Evolutionary conservation across 441 rosid species (phyloP).

Genomic region (Corymbia citriodora): DNA sequence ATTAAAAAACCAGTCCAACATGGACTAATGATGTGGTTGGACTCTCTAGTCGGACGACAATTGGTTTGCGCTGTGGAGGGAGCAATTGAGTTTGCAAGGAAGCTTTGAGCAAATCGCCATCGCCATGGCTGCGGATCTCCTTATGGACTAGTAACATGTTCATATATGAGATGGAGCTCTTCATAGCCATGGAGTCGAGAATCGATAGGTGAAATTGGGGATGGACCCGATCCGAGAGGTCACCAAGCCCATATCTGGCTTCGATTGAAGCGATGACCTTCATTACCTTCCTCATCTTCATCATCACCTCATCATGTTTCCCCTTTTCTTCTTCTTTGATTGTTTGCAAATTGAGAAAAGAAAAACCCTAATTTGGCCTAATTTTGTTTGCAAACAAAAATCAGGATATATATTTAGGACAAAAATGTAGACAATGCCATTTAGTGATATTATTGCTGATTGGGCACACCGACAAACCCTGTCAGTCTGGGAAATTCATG

Average conservation of each 20-base stretch:
- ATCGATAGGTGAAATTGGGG: neutral
- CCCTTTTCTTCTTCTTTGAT: neutral
- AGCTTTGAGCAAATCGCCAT: neutral
- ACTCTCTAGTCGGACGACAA: neutral
- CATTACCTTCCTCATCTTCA: neutral
- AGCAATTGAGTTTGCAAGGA: neutral
- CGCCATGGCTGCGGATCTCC: neutral
- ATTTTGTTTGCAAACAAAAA: neutral
- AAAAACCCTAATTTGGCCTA: neutral
- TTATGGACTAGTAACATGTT: neutral
- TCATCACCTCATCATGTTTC: neutral
- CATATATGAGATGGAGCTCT: neutral
- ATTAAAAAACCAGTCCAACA: neutral
- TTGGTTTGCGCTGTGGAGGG: neutral
- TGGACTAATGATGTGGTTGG: neutral
- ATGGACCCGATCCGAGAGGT: neutral
- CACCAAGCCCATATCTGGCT: neutral
- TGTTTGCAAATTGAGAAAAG: neutral
- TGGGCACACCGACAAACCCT: neutral
- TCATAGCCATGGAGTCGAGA: neutral
- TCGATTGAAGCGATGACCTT: neutral
- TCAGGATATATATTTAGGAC: too few relatives aligned
- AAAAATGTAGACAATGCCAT: neutral
- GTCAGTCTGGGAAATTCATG: neutral
- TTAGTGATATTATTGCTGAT: neutral